phyloP scores from a whole-genome alignment of 305 asterid genomes.

The Solanum hybrid region DNA sequence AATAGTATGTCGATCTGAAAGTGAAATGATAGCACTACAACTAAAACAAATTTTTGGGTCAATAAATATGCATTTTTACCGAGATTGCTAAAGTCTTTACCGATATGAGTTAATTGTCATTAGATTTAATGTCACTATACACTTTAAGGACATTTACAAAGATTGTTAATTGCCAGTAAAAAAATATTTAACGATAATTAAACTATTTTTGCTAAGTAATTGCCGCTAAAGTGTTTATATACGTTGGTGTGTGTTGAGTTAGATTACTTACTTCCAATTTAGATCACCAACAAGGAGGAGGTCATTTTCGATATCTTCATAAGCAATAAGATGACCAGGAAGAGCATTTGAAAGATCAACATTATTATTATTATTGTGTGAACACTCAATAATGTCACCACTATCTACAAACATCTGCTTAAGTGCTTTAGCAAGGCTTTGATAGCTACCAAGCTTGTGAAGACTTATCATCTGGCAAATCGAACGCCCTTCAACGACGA shows the following conservation, averaged over 20 bases:
- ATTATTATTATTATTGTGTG: background rate
- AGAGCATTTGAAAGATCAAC: slow-evolving; percentile 65
- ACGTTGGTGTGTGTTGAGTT: background rate
- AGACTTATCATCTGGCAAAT: slow-evolving; percentile 81
- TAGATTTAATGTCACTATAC: background rate
- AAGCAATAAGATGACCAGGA: slow-evolving; percentile 69
- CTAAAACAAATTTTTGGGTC: background rate
- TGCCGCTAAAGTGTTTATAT: no score
- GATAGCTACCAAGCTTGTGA: slow-evolving; percentile 48
- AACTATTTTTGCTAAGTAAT: no score
- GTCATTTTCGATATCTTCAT: slow-evolving; percentile 79
- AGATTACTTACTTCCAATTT: slow-evolving; percentile 54
- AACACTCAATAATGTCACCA: slow-evolving; percentile 1
- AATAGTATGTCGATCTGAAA: background rate
- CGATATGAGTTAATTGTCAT: no score
- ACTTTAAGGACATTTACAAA: background rate
- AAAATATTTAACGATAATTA: no score
- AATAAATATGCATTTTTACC: background rate
- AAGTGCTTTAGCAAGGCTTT: slow-evolving; percentile 50
- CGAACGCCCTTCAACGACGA: slow-evolving; percentile 72
- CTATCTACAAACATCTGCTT: slow-evolving; percentile 53
- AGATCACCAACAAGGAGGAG: slow-evolving; percentile 82
- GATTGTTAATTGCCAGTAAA: no score
- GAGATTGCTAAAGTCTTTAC: background rate
- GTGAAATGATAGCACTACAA: background rate